A percentile compares a stretch with the other conserved stretches of the same genome.
These are phyloP conservation scores for Epichloe sibirici DNA, from an alignment of 2,329 filamentous ascomycete species.

Conservation along the genomic window DNA sequence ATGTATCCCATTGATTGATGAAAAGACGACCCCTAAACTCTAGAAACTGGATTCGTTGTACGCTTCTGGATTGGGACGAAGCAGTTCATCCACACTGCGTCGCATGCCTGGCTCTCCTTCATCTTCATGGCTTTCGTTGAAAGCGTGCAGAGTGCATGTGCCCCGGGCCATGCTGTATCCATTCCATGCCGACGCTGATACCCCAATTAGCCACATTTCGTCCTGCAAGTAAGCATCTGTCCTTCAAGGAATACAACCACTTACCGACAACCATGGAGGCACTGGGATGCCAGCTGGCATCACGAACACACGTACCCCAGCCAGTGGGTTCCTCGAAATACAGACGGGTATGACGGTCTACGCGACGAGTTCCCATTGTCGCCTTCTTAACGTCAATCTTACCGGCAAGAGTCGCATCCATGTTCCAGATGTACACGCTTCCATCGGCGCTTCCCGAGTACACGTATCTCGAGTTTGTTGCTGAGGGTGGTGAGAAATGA, in stretches of 20 bases:
- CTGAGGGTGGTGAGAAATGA: constrained; percentile 81
- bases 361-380: constrained; percentile 50
- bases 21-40: neutral
- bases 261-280: constrained; percentile 63
- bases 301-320: constrained; percentile 72
- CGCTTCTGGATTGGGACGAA: constrained; percentile 28
- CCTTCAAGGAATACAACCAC: constrained; percentile 12
- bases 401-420: constrained; percentile 74
- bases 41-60: constrained; percentile 8
- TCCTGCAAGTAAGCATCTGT: neutral
- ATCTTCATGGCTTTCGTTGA: constrained; percentile 51
- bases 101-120: constrained; percentile 52
- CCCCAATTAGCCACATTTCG: neutral
- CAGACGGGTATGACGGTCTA: constrained; percentile 39
- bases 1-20: no score
- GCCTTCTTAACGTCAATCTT: constrained; percentile 66
- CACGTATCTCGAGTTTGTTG: constrained; percentile 82
- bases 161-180: constrained; percentile 61
- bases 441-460: constrained; percentile 88
- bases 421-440: constrained; percentile 81
- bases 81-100: constrained; percentile 45
- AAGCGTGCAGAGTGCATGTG: constrained; percentile 67
- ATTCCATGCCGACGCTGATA: constrained; percentile 67
- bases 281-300: constrained; percentile 83
- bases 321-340: constrained; percentile 43